Evolutionary conservation across 2,329 filamentous ascomycete genomes (phyloP).

Genomic region (Ceratocystiopsis sp.): DNA sequence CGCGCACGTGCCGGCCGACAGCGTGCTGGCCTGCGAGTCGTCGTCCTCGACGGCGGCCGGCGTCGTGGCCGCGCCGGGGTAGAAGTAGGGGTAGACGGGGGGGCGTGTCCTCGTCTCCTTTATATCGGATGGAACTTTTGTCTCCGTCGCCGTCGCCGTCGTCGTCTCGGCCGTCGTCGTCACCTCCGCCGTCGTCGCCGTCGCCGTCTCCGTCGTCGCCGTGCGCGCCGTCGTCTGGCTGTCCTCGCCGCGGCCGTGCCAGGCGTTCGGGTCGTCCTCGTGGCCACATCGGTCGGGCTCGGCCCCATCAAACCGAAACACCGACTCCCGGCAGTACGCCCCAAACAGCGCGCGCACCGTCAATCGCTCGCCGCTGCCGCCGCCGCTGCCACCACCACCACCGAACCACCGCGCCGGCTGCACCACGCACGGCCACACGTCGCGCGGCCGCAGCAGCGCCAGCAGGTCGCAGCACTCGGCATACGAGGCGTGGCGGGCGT

Average conservation of each 20-base stretch:
- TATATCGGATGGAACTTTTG: not conserved
- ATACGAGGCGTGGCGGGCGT: constrained; percentile 80
- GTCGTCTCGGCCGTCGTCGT: constrained; percentile 37
- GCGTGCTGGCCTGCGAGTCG: constrained; percentile 16
- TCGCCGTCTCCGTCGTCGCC: no score
- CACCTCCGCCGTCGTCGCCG: no score
- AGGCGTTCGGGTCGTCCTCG: no score
- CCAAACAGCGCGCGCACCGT: constrained; percentile 60
- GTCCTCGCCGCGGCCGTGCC: no score
- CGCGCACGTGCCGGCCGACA: constrained; percentile 15
- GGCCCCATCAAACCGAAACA: constrained; percentile 29
- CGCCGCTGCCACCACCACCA: constrained; percentile 23
- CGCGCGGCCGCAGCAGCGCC: constrained; percentile 47
- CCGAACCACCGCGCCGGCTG: constrained; percentile 43
- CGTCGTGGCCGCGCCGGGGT: not conserved
- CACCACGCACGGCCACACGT: constrained; percentile 72
- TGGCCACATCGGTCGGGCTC: no score
- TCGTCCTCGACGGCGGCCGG: constrained; percentile 5
- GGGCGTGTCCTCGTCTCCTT: not conserved
- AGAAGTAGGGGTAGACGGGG: constrained; percentile 1
- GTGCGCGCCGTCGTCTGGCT: no score
- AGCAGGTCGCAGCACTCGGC: constrained; percentile 59
- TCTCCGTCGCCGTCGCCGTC: no score
- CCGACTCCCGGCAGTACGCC: constrained; percentile 39
- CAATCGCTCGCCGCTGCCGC: no score